These are phyloP conservation scores for Pichia membranifaciens DNA, from an alignment of 805 yeast species.

Conservation along the genomic window DNA sequence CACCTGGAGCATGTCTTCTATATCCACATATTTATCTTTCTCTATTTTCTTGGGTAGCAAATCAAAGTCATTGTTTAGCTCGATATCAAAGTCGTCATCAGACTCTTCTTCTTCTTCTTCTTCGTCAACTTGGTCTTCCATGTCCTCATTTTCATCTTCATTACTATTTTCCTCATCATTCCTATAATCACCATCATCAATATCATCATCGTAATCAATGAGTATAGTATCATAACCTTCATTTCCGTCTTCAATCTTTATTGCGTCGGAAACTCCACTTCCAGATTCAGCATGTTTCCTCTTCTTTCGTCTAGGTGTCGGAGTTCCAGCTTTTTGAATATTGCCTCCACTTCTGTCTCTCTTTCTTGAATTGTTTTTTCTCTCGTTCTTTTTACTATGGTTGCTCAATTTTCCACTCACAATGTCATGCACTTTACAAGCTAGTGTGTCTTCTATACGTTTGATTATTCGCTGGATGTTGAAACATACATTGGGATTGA, in stretches of 20 bases:
- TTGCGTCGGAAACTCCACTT: no score
- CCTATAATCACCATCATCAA: not conserved
- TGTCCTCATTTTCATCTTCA: not conserved
- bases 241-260: not conserved
- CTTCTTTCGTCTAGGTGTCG: no score
- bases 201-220: slow-evolving; percentile 5
- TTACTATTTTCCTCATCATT: slow-evolving; percentile 1
- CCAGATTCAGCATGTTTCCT: not conserved
- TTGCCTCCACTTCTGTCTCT: no score
- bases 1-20: slow-evolving; percentile 22
- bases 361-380: no score
- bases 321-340: no score
- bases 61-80: slow-evolving; percentile 10
- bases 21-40: slow-evolving; percentile 18
- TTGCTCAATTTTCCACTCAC: not conserved
- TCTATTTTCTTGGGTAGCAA: slow-evolving; percentile 7
- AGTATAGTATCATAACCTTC: no score
- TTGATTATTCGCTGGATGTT: slow-evolving; percentile 14
- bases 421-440: slow-evolving; percentile 4
- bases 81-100: slow-evolving; percentile 8
- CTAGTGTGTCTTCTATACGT: slow-evolving; percentile 13
- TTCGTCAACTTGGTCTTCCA: slow-evolving; percentile 7
- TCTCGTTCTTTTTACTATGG: not conserved
- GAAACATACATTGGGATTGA: slow-evolving; percentile 15
- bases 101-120: slow-evolving; percentile 16